Percentiles rank a stretch among this genome's conserved stretches.
Evolutionary conservation across 2,329 filamentous ascomycete species (phyloP).

Genomic region (Emmonsiellopsis sp.): DNA sequence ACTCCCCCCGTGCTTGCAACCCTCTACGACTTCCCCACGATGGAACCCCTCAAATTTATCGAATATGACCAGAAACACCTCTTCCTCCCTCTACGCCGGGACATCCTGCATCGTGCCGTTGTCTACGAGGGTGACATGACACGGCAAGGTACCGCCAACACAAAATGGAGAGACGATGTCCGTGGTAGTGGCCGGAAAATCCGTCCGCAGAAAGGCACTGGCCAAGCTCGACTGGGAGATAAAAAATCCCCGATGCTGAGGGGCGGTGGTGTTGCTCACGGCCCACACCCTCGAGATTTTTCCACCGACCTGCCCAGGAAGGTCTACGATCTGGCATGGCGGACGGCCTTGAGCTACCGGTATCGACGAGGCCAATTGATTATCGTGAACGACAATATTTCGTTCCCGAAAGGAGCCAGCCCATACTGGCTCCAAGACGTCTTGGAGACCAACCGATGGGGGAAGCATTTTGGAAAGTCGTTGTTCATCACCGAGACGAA

Average conservation of each 20-base stretch:
- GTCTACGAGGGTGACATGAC: conserved; percentile 86
- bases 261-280: conserved; percentile 81
- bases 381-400: conserved; percentile 71
- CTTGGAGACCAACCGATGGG: conserved; percentile 62
- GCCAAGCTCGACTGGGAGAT: conserved; percentile 68
- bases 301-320: conserved; percentile 73
- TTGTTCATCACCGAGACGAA: conserved; percentile 61
- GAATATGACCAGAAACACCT: conserved; percentile 76
- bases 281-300: conserved; percentile 90
- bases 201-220: conserved; percentile 76
- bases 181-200: conserved; percentile 77
- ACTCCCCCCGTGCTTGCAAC: conserved; percentile 65
- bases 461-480: conserved; percentile 57
- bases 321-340: conserved; percentile 91
- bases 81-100: conserved; percentile 74
- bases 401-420: conserved; percentile 44
- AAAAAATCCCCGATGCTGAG: conserved; percentile 71
- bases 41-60: conserved; percentile 73
- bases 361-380: conserved; percentile 81
- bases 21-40: conserved; percentile 78
- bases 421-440: conserved; percentile 58
- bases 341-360: conserved; percentile 85
- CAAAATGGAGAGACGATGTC: conserved; percentile 75
- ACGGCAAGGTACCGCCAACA: conserved; percentile 74
- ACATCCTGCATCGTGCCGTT: conserved; percentile 86